Evolutionary conservation across 306 rosid genomes (phyloP), one percentile per base, ranked within the genome.

Genomic region (Cercis canadensis): DNA sequence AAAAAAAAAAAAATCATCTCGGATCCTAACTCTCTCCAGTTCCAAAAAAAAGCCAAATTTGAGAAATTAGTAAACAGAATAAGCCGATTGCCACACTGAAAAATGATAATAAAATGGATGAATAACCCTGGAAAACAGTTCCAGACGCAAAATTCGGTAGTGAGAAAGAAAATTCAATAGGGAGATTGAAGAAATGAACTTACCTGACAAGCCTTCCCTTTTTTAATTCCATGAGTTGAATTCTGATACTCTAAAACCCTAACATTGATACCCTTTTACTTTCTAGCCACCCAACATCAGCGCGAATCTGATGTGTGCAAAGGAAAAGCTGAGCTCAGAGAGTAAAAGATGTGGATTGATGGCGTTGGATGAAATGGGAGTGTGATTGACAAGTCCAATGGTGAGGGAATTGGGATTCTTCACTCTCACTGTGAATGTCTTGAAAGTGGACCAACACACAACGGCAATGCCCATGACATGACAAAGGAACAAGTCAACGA

Each of bases 191-290:
- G 29, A 7, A 56, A 56, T 68, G 15, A 6, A 19, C 36, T 78
- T 41, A 88, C 94, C 90, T 79, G 57, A 88, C 90, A 55, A 88
- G 82, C 82, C 74, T 88, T 36, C 80, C 88, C 69, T 81, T 74
- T 74, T 71, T 84, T 65, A 79, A 68, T 29, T 76, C 88, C 94
- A 88, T 88, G 57, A 17, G 65, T 53, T 5, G 60, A 68, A 76
- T 75, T 49, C 75, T 12, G 77, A 67, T 54, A 31, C 75, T 14
- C 36, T 70, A 79, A 67, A 62, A 70, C 53, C 79, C 82, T 36
- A 55, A 34, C 49, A 37, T 52, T 37, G 44, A 17, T 11, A 19
- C 36, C 43, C 16, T 44, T 24, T 17, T 16, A 7, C 16, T 31
- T 14, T 11, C 12, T 45, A 37, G 43, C 4, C 45, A 29, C 12